phyloP scores from a whole-genome alignment of 768 basidiomycete genomes.

The Suillus discolor region DNA sequence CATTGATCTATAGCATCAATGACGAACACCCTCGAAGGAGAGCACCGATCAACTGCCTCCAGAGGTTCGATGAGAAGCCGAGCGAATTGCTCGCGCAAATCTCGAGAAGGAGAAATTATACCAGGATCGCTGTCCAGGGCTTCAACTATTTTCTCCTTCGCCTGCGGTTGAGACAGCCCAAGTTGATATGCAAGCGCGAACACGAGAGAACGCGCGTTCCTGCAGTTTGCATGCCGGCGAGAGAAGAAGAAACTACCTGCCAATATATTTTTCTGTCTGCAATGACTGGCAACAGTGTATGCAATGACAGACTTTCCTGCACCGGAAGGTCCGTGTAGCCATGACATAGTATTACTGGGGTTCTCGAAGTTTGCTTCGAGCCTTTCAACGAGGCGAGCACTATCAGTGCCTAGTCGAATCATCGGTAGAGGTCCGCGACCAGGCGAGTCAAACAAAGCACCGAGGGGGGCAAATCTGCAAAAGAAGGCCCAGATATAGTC shows the following conservation, averaged over 20 bases:
- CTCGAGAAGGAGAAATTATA: neutral
- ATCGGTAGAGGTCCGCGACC: neutral
- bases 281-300: constrained; percentile 1
- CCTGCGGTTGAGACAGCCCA: neutral
- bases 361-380: neutral
- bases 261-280: neutral
- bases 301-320: constrained; percentile 2
- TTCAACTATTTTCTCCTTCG: neutral
- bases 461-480: neutral
- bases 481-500: neutral
- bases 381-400: neutral
- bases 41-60: neutral
- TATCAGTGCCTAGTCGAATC: neutral
- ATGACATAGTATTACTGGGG: neutral
- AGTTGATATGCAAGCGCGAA: neutral
- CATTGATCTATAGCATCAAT: neutral
- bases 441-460: neutral
- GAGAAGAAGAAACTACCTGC: constrained; percentile 1
- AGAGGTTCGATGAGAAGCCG: constrained; percentile 2
- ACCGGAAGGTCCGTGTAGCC: neutral
- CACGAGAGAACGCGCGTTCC: neutral
- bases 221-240: neutral
- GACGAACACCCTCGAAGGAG: neutral
- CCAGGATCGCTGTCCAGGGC: neutral
- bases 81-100: neutral